A percentile compares a stretch with the other conserved stretches of the same genome.
phyloP scores from a whole-genome alignment of 192 early-diverging fungal species.

The Umbelopsis sp. region DNA sequence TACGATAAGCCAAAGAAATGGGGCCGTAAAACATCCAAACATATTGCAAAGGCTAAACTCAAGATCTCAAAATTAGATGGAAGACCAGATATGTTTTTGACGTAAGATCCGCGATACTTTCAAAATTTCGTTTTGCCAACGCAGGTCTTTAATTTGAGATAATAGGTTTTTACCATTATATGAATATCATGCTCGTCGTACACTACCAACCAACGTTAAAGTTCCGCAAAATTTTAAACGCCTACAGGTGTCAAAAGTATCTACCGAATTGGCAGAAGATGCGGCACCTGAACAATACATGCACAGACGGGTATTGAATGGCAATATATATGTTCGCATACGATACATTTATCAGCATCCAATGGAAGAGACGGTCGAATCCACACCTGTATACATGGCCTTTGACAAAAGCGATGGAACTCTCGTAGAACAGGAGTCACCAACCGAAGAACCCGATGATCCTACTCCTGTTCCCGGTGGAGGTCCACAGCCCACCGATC shows the following conservation, averaged over 20 bases:
- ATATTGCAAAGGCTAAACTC: slow-evolving; percentile 41
- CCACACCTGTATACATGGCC: slow-evolving; percentile 24
- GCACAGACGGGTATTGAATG: slow-evolving; percentile 21
- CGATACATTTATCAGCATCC: slow-evolving; percentile 37
- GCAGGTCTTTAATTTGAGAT: neutral
- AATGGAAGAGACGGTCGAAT: slow-evolving; percentile 13
- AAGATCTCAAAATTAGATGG: slow-evolving; percentile 31
- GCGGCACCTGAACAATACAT: slow-evolving; percentile 8
- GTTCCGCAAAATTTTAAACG: slow-evolving; percentile 32
- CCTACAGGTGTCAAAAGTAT: slow-evolving; percentile 1
- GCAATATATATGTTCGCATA: slow-evolving; percentile 35
- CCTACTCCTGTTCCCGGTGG: neutral
- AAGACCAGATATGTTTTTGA: slow-evolving; percentile 38
- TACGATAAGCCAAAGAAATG: slow-evolving; percentile 38
- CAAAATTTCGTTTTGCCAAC: neutral
- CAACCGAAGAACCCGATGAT: neutral
- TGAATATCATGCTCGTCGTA: slow-evolving; percentile 34
- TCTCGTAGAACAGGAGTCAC: neutral
- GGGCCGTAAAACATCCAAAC: slow-evolving; percentile 31
- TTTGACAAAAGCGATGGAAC: slow-evolving; percentile 3
- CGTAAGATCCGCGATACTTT: slow-evolving; percentile 22
- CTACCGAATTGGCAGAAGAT: neutral
- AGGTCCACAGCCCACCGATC: neutral
- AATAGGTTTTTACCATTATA: slow-evolving; percentile 40
- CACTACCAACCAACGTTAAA: slow-evolving; percentile 35